These are phyloP conservation scores for Xylaria telfairii DNA, from an alignment of 495 filamentous ascomycete genomes.

Conservation along the genomic window DNA sequence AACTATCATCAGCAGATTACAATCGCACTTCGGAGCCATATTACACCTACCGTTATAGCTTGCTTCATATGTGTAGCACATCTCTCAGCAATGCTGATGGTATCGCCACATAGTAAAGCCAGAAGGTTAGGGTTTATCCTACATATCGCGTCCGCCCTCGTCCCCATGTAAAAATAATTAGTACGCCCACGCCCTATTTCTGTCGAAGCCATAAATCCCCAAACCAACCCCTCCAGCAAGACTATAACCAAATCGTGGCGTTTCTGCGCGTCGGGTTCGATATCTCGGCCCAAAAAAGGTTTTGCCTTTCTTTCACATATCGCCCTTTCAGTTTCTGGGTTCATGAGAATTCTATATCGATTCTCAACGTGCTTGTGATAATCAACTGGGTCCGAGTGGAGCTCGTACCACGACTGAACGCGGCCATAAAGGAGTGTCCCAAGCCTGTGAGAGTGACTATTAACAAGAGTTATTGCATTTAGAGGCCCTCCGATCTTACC, in stretches of 20 bases:
- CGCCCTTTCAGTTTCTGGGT: background rate
- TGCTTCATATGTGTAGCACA: background rate
- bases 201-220: background rate
- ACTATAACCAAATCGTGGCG: background rate
- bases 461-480: background rate
- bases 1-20: background rate
- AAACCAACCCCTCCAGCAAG: background rate
- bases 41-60: background rate
- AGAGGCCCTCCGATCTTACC: background rate
- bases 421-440: constrained; percentile 6
- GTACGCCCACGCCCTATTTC: background rate
- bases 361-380: background rate
- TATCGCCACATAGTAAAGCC: background rate
- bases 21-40: background rate
- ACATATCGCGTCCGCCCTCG: background rate
- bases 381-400: background rate
- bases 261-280: constrained; percentile 3
- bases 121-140: background rate
- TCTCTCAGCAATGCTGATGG: constrained; percentile 13
- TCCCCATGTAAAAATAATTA: background rate
- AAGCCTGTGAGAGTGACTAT: background rate
- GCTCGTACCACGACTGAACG: background rate
- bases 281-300: background rate
- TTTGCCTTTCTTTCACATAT: background rate
- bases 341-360: background rate